Evolutionary conservation across 805 yeast genomes (phyloP).

Genomic region (Yarrowia sp.): DNA sequence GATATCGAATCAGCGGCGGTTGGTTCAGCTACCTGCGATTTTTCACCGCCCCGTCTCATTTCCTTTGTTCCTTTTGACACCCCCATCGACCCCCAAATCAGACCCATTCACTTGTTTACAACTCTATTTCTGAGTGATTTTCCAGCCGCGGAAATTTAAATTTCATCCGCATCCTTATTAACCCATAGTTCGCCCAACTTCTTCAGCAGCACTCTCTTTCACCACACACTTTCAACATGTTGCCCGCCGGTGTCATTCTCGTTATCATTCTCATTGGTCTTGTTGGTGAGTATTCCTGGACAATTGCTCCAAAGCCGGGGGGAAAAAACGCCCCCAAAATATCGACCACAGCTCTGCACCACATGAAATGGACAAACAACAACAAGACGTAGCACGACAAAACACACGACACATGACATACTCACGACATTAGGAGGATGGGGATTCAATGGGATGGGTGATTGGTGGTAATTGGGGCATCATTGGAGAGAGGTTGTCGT

Average conservation of each 20-base stretch:
- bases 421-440: not conserved
- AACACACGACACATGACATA: not conserved
- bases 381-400: not conserved
- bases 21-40: too few relatives aligned
- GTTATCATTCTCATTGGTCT: constrained; percentile 58
- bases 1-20: too few relatives aligned
- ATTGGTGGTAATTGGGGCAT: too few relatives aligned
- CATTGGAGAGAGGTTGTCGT: too few relatives aligned
- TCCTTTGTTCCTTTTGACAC: too few relatives aligned
- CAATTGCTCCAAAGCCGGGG: too few relatives aligned
- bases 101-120: constrained; percentile 33
- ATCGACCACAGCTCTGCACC: not conserved
- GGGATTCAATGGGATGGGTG: too few relatives aligned
- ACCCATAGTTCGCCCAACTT: constrained; percentile 38
- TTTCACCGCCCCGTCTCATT: too few relatives aligned
- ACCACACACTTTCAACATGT: constrained; percentile 52
- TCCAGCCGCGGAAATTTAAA: constrained; percentile 36
- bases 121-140: constrained; percentile 39
- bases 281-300: constrained; percentile 48
- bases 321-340: too few relatives aligned
- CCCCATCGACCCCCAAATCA: not conserved
- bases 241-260: constrained; percentile 77
- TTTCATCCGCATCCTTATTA: constrained; percentile 37
- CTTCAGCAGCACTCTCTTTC: constrained; percentile 27
- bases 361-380: not conserved